These are phyloP conservation scores for Trebouxia sp. DNA, from an alignment of 139 green algal genomes.

Conservation along the genomic window DNA sequence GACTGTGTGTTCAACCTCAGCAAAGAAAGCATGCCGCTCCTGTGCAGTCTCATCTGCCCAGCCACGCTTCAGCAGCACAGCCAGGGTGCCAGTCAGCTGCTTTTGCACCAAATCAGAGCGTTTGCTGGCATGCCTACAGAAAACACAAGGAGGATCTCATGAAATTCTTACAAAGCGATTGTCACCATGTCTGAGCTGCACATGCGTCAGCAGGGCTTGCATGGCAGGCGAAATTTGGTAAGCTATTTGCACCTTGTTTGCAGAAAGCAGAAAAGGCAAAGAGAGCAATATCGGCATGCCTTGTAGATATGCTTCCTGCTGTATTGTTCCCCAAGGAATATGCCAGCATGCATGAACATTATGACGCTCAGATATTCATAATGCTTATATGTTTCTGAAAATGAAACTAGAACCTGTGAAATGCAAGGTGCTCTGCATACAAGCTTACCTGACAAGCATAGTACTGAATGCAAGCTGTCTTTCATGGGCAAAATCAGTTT, in stretches of 20 bases:
- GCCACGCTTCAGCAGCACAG: slow-evolving; percentile 73
- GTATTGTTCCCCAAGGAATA: too few relatives aligned
- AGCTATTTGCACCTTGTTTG: too few relatives aligned
- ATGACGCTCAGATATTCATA: too few relatives aligned
- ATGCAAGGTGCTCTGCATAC: not conserved
- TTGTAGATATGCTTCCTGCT: too few relatives aligned
- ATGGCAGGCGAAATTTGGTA: too few relatives aligned
- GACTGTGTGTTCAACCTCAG: slow-evolving; percentile 31
- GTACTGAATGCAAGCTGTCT: not conserved
- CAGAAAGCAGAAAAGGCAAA: too few relatives aligned
- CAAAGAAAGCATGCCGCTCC: slow-evolving; percentile 48
- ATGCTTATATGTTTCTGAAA: too few relatives aligned
- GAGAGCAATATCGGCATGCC: too few relatives aligned
- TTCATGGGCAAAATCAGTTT: not conserved
- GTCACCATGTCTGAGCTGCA: not conserved
- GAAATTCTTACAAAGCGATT: not conserved
- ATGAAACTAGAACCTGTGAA: too few relatives aligned
- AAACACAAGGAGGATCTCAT: not conserved
- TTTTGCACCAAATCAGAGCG: slow-evolving; percentile 38
- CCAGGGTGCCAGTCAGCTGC: slow-evolving; percentile 48
- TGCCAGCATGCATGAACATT: too few relatives aligned
- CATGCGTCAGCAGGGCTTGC: not conserved
- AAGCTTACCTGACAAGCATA: not conserved
- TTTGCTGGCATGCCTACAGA: not conserved
- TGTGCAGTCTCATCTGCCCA: slow-evolving; percentile 55